Evolutionary conservation across 2,329 filamentous ascomycete genomes (phyloP).

Genomic region (Nemania diffusa): DNA sequence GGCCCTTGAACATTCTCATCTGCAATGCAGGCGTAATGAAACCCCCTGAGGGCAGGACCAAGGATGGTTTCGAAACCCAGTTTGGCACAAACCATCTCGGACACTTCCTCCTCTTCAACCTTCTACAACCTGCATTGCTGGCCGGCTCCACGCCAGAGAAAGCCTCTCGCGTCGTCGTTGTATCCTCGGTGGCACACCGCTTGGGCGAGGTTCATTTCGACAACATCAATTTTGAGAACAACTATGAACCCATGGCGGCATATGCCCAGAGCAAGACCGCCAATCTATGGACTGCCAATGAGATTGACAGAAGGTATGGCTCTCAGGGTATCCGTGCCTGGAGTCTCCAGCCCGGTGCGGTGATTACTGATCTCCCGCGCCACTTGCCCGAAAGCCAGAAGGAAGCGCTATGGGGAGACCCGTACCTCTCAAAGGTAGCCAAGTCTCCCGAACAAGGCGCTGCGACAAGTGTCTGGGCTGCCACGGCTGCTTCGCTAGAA

Average conservation of each 20-base stretch:
- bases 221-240: neutral
- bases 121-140: conserved; percentile 6
- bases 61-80: conserved; percentile 39
- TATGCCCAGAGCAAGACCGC: conserved; percentile 57
- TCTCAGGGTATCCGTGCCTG: conserved; percentile 52
- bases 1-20: conserved; percentile 36
- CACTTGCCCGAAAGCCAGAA: neutral
- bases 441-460: conserved; percentile 53
- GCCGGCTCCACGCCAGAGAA: neutral
- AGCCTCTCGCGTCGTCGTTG: conserved; percentile 10
- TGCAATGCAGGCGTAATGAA: conserved; percentile 40
- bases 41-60: conserved; percentile 22
- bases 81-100: conserved; percentile 35
- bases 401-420: neutral
- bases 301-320: conserved; percentile 59
- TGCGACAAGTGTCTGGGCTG: conserved; percentile 54
- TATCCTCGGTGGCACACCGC: neutral
- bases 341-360: conserved; percentile 32
- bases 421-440: neutral
- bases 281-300: conserved; percentile 58
- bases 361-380: neutral
- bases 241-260: conserved; percentile 1
- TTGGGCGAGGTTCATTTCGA: neutral
- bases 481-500: conserved; percentile 20
- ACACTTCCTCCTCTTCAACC: conserved; percentile 20